Base-by-base conservation (phyloP, 768 basidiomycete genomes). In the Rhodosporidiobolus odoratus region DNA sequence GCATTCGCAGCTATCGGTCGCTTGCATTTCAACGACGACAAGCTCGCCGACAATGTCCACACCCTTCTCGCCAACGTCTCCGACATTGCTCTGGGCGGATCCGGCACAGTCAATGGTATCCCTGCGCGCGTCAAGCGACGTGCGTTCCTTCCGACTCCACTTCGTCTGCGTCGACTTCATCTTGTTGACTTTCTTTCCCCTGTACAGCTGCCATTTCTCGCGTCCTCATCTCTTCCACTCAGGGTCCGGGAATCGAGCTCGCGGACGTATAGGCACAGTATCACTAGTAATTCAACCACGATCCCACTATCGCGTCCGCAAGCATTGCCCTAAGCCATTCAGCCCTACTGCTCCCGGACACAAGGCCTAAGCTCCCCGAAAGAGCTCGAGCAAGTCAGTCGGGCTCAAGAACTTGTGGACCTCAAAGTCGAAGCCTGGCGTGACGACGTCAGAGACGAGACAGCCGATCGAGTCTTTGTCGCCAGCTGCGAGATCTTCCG, bases 211-310 rank as follows among this genome's bases (percentile, higher is more conserved):
- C 86, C 15, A 90, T 96, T 77, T 84, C 82, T n/a, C 87, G 86
- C 74, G 89, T 93, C 32, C 83, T 91, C 76, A 84, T 96, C 48
- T 94, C 91, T 79, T 89, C 92, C 34, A 85, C 85, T 37, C 88
- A 88, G 75, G 91, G 91, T 25, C 93, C 92, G n/a, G 89, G 90
- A 23, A 93, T 96, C 79, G 88, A 86, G 76, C 85, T 96, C 79
- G 85, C 86, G 65, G 92, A 93, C 82, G 76, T 78, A 25, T 75
- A 68, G 83, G 25, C 8, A n/a, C 58, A 41, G 7, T 41, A 38
- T 40, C 2, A 19, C 41, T 27, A 43, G 23, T 41, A 2, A 15
- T 17, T 4, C 12, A n/a, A 2, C 58, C 40, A 3, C 16, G 30
- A 7, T 34, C 8, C 4, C 25, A 1, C n/a, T 2, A 15, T 30